Conservation (phyloP, 768 basidiomycete genomes). For the Kwoniella sp. region DNA sequence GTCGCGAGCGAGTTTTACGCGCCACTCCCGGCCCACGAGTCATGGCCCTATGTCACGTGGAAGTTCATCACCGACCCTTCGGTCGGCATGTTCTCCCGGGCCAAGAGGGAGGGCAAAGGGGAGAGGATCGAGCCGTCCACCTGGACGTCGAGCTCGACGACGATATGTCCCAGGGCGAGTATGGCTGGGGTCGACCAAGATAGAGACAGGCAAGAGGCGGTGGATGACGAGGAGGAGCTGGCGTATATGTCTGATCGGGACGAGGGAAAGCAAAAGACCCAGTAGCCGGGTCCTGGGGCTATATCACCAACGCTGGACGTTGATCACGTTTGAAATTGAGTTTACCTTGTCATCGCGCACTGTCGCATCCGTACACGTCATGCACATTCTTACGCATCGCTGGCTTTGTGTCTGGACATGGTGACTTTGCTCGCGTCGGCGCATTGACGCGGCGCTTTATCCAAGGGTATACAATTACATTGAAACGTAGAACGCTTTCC, state of each 20-base stretch:
- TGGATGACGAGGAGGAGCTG: slow-evolving; percentile 7
- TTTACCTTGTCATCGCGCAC: neutral
- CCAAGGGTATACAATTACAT: too few relatives aligned
- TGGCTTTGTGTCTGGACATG: neutral
- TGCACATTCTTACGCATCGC: neutral
- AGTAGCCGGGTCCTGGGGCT: neutral
- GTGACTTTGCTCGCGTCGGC: too few relatives aligned
- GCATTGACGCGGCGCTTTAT: too few relatives aligned
- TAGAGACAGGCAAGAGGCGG: neutral
- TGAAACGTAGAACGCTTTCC: too few relatives aligned
- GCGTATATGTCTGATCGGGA: slow-evolving; percentile 10
- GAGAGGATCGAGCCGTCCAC: slow-evolving; percentile 35
- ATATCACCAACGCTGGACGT: neutral
- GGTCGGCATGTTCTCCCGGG: slow-evolving; percentile 82
- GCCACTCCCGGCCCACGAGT: slow-evolving; percentile 74
- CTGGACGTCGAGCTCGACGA: slow-evolving; percentile 35
- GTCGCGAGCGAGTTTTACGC: slow-evolving; percentile 93
- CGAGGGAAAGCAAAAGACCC: neutral
- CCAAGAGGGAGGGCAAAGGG: slow-evolving; percentile 58
- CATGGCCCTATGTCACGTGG: slow-evolving; percentile 90
- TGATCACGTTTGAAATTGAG: neutral
- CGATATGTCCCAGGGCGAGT: neutral
- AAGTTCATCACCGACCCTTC: slow-evolving; percentile 89
- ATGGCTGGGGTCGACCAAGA: too few relatives aligned
- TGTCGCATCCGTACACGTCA: neutral